phyloP scores from a whole-genome alignment of 2,329 filamentous ascomycete species.

The Fusarium luffae region DNA sequence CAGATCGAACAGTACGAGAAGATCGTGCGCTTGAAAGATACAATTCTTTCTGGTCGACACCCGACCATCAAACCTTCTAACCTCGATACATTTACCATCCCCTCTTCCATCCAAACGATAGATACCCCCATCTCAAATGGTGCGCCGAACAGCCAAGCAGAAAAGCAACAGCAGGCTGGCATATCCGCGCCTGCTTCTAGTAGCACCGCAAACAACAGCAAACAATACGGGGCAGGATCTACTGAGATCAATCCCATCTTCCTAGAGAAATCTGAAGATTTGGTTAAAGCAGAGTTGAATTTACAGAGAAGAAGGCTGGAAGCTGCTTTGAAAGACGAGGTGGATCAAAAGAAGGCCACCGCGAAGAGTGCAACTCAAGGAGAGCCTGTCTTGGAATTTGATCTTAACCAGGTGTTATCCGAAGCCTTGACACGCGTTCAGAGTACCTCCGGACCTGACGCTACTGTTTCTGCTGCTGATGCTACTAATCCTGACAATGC shows the following conservation, averaged over 20 bases:
- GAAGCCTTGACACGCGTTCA: conserved; percentile 78
- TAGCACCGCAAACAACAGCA: conserved; percentile 48
- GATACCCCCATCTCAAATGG: conserved; percentile 37
- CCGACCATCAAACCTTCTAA: conserved; percentile 67
- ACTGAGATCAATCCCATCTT: conserved; percentile 84
- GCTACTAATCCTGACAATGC: conserved; percentile 68
- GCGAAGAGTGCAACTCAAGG: conserved; percentile 56
- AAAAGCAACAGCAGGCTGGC: conserved; percentile 49
- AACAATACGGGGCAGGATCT: conserved; percentile 60
- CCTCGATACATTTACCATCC: conserved; percentile 45
- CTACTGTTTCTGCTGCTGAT: conserved; percentile 69
- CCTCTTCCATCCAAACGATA: conserved; percentile 36
- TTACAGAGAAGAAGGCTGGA: conserved; percentile 86
- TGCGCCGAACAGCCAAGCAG: conserved; percentile 25
- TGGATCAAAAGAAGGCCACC: conserved; percentile 68
- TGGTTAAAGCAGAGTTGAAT: conserved; percentile 84
- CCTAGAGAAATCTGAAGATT: conserved; percentile 85
- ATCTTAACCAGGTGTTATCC: conserved; percentile 77
- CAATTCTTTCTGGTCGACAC: conserved; percentile 81
- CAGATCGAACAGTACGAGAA: conserved; percentile 79
- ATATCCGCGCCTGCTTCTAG: conserved; percentile 11
- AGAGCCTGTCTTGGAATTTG: conserved; percentile 72
- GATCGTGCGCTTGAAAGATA: conserved; percentile 83
- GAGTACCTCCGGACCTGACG: conserved; percentile 70
- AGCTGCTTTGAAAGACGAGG: conserved; percentile 78